These are phyloP conservation scores for Thymus mandschuricus DNA, from an alignment of 257 asterid species.

Conservation along the genomic window DNA sequence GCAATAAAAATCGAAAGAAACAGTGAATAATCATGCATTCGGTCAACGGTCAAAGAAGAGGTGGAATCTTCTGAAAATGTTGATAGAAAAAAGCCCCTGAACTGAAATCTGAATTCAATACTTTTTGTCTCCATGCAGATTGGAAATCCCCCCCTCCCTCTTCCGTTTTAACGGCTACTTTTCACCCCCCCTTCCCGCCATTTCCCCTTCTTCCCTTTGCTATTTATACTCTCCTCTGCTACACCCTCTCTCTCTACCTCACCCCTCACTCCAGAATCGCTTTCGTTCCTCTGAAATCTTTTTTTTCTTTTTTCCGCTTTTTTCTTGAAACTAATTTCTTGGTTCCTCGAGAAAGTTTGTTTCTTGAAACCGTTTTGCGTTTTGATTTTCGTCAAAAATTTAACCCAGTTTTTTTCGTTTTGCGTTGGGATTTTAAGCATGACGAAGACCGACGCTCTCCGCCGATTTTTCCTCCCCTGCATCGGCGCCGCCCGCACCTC, in stretches of 20 bases:
- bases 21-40: conserved; percentile 15
- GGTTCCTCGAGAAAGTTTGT: too few relatives aligned
- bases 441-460: conserved; percentile 75
- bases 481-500: conserved; percentile 57
- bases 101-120: conserved; percentile 27
- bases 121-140: conserved; percentile 25
- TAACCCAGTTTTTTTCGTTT: neutral
- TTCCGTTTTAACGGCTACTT: conserved; percentile 34
- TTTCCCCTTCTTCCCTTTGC: conserved; percentile 10
- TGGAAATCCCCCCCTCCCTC: conserved; percentile 22
- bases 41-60: conserved; percentile 73
- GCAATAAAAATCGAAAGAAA: neutral
- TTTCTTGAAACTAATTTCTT: neutral
- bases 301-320: neutral
- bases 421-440: conserved; percentile 27
- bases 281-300: neutral
- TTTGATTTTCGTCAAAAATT: neutral
- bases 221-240: conserved; percentile 3
- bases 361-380: neutral
- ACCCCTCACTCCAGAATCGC: neutral
- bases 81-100: conserved; percentile 21
- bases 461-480: conserved; percentile 86
- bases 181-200: conserved; percentile 50
- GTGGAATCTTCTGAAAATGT: conserved; percentile 45
- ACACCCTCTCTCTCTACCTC: neutral